Conservation (phyloP, 116 monocot species). For the Trichopus zeylanicus region DNA sequence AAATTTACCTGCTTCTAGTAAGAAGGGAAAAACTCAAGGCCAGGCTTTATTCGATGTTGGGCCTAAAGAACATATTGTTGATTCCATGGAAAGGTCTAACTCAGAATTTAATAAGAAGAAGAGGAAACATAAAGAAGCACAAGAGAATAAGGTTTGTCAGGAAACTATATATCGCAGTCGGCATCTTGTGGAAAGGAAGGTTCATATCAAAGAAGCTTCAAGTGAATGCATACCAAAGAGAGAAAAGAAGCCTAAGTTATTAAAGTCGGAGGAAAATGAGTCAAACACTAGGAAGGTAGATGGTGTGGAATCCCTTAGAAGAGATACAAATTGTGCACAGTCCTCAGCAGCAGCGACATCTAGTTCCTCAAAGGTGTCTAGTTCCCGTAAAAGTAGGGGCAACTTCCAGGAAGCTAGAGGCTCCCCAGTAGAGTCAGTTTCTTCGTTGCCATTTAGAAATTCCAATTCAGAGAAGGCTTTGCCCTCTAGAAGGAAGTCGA, state of each 20-base stretch:
- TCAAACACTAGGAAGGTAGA: slow-evolving; percentile 8
- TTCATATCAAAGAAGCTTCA: slow-evolving; percentile 17
- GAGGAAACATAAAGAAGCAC: slow-evolving; percentile 36
- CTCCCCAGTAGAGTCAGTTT: slow-evolving; percentile 95
- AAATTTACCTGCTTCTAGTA: slow-evolving; percentile 14
- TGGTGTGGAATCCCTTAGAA: slow-evolving; percentile 20
- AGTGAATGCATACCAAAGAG: slow-evolving; percentile 20
- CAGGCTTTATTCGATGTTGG: slow-evolving; percentile 13
- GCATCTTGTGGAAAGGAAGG: slow-evolving; percentile 1
- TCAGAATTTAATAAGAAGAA: slow-evolving; percentile 39
- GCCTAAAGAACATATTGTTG: slow-evolving; percentile 26
- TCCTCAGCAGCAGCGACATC: slow-evolving; percentile 36
- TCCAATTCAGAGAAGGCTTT: slow-evolving; percentile 25
- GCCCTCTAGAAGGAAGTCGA: slow-evolving; percentile 28
- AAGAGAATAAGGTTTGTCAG: slow-evolving; percentile 20
- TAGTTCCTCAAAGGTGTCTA: slow-evolving; percentile 72
- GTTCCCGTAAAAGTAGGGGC: slow-evolving; percentile 55
- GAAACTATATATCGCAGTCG: slow-evolving; percentile 2
- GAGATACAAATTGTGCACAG: slow-evolving; percentile 22
- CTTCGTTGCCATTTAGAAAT: slow-evolving; percentile 72
- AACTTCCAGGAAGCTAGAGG: slow-evolving; percentile 52
- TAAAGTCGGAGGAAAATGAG: slow-evolving; percentile 28
- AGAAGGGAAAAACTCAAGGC: slow-evolving; percentile 20
- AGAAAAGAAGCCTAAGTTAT: slow-evolving; percentile 34
- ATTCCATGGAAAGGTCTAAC: slow-evolving; percentile 26